Percentiles rank a stretch among this genome's conserved stretches.
Evolutionary conservation across 371 early-diverging fungal species (phyloP).

Genomic region (Nematocida minor): DNA sequence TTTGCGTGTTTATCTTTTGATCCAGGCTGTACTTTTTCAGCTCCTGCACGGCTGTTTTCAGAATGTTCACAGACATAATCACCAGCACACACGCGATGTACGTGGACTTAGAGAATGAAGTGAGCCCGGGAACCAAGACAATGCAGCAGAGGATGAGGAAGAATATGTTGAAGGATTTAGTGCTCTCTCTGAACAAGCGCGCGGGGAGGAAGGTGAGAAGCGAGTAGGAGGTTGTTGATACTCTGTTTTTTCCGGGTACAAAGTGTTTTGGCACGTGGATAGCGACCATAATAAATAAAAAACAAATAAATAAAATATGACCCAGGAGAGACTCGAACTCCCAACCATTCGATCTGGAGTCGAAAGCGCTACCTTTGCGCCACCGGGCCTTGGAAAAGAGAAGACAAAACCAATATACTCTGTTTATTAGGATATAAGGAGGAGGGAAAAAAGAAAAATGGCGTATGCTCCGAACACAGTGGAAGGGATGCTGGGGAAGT

Average conservation of each 20-base stretch:
- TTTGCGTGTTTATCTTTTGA: constrained; percentile 29
- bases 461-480: background rate
- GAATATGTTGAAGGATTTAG: constrained; percentile 79
- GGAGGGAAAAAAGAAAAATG: background rate
- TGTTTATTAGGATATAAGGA: background rate
- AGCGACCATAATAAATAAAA: constrained; percentile 24
- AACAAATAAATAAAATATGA: constrained; percentile 46
- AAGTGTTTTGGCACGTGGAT: background rate
- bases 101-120: constrained; percentile 63
- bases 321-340: constrained; percentile 61
- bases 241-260: background rate
- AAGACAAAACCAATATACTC: background rate
- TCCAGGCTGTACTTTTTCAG: constrained; percentile 79
- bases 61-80: constrained; percentile 74
- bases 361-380: constrained; percentile 65
- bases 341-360: constrained; percentile 64
- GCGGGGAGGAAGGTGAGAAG: constrained; percentile 77
- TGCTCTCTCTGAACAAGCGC: constrained; percentile 80
- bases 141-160: constrained; percentile 77
- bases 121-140: constrained; percentile 76
- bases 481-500: background rate
- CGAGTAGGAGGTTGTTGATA: constrained; percentile 65
- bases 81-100: constrained; percentile 70
- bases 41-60: constrained; percentile 87
- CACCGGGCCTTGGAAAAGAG: constrained; percentile 47